Conservation (phyloP, 208 protist species). For the Tetramitus jugosus region DNA sequence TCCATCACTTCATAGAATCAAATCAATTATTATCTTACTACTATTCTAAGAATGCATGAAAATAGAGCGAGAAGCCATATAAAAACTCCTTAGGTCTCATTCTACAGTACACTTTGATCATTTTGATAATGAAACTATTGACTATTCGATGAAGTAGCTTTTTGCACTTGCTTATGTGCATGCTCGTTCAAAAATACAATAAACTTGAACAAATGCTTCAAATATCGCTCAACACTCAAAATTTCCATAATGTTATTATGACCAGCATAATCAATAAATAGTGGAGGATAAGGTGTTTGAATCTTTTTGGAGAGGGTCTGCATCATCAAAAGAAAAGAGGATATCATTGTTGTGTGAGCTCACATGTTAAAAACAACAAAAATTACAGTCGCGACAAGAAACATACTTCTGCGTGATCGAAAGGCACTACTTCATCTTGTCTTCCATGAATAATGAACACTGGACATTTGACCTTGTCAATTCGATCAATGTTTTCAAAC, state of each 20-base stretch:
- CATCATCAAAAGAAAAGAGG: neutral
- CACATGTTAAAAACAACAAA: too few relatives aligned
- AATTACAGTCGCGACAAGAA: too few relatives aligned
- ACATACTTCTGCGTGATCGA: slow-evolving; percentile 56
- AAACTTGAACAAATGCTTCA: slow-evolving; percentile 11
- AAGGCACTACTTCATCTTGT: slow-evolving; percentile 56
- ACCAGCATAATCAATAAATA: slow-evolving; percentile 21
- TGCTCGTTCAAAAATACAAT: slow-evolving; percentile 18
- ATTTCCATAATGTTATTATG: slow-evolving; percentile 23
- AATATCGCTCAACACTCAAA: slow-evolving; percentile 4
- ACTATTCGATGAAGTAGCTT: too few relatives aligned
- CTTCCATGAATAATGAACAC: slow-evolving; percentile 69
- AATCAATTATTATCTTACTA: too few relatives aligned
- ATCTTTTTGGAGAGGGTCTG: neutral
- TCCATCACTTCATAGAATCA: too few relatives aligned
- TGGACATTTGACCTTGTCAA: slow-evolving; percentile 56
- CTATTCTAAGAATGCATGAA: too few relatives aligned
- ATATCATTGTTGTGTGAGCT: too few relatives aligned
- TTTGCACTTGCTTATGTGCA: neutral
- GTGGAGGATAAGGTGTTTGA: neutral
- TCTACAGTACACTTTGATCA: too few relatives aligned
- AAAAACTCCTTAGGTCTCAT: too few relatives aligned
- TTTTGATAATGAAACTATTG: too few relatives aligned
- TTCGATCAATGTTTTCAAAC: slow-evolving; percentile 65
- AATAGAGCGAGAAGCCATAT: too few relatives aligned